A percentile compares a stretch with the other conserved stretches of the same genome.
Conservation (phyloP, 2,329 filamentous ascomycete genomes). For the Phialemonium atrogriseum region DNA sequence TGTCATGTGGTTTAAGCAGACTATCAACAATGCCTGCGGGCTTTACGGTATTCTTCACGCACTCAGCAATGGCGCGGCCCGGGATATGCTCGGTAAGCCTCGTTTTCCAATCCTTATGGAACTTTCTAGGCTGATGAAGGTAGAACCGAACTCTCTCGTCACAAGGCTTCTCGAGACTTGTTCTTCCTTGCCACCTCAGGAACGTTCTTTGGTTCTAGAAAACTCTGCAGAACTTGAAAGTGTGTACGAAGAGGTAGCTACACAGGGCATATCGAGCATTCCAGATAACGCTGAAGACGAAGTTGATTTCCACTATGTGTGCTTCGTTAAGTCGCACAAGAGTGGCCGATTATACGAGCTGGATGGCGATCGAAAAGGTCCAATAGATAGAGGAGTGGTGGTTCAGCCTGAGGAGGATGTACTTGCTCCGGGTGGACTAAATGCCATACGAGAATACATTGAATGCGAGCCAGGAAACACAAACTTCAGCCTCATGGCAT, state of each 20-base stretch:
- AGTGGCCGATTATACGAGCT: constrained; percentile 55
- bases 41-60: constrained; percentile 60
- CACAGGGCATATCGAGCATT: constrained; percentile 51
- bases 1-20: constrained; percentile 68
- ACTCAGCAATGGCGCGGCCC: constrained; percentile 50
- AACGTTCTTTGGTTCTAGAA: constrained; percentile 55
- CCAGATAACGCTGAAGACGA: constrained; percentile 50
- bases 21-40: constrained; percentile 64
- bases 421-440: too few relatives aligned
- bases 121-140: background rate
- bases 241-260: constrained; percentile 55
- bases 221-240: constrained; percentile 55
- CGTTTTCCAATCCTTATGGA: background rate
- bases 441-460: too few relatives aligned
- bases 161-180: constrained; percentile 52
- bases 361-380: constrained; percentile 60
- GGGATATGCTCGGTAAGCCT: constrained; percentile 29
- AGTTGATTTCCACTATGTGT: constrained; percentile 64
- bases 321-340: constrained; percentile 52
- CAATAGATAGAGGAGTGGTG: constrained; percentile 39
- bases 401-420: constrained; percentile 34
- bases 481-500: too few relatives aligned
- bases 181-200: constrained; percentile 45
- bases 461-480: too few relatives aligned
- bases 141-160: constrained; percentile 4